Conservation (phyloP, 2,329 filamentous ascomycete genomes). For the Coniochaeta sp. region DNA sequence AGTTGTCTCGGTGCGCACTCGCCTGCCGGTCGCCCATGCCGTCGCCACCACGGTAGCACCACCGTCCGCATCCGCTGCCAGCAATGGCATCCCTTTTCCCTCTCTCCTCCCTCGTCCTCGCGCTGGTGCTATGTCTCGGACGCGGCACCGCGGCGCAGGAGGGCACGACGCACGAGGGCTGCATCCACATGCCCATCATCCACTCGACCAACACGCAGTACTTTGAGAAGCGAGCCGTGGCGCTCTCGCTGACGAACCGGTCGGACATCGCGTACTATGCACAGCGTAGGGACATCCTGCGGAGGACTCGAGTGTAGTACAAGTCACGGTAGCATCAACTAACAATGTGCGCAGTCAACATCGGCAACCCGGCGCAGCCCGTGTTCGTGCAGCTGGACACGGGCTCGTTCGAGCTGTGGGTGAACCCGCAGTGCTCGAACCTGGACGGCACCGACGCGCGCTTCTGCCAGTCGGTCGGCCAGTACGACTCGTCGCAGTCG, state of each 20-base stretch:
- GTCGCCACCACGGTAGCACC: slow-evolving; percentile 8
- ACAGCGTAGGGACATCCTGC: slow-evolving; percentile 25
- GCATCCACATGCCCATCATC: slow-evolving; percentile 32
- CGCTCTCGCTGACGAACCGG: slow-evolving; percentile 39
- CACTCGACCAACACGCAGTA: slow-evolving; percentile 32
- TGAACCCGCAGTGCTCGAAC: slow-evolving; percentile 51
- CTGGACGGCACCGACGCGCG: slow-evolving; percentile 31
- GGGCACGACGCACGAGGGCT: slow-evolving; percentile 17
- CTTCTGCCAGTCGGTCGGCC: slow-evolving; percentile 39
- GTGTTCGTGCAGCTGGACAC: slow-evolving; percentile 52
- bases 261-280: slow-evolving; percentile 49
- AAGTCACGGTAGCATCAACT: slow-evolving; percentile 3
- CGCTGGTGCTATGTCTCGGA: slow-evolving; percentile 11
- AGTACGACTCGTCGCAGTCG: slow-evolving; percentile 34
- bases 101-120: slow-evolving; percentile 11
- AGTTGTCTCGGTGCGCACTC: background rate
- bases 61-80: slow-evolving; percentile 11
- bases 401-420: slow-evolving; percentile 54
- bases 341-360: slow-evolving; percentile 31
- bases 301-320: background rate
- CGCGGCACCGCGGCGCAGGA: slow-evolving; percentile 9
- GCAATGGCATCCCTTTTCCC: slow-evolving; percentile 19
- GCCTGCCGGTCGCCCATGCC: slow-evolving; percentile 6
- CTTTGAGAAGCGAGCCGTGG: slow-evolving; percentile 34
- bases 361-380: slow-evolving; percentile 46